A percentile compares a stretch with the other conserved stretches of the same genome.
These are phyloP conservation scores for Erodium maritimum DNA, from an alignment of 345 rosid genomes.

Conservation along the genomic window DNA sequence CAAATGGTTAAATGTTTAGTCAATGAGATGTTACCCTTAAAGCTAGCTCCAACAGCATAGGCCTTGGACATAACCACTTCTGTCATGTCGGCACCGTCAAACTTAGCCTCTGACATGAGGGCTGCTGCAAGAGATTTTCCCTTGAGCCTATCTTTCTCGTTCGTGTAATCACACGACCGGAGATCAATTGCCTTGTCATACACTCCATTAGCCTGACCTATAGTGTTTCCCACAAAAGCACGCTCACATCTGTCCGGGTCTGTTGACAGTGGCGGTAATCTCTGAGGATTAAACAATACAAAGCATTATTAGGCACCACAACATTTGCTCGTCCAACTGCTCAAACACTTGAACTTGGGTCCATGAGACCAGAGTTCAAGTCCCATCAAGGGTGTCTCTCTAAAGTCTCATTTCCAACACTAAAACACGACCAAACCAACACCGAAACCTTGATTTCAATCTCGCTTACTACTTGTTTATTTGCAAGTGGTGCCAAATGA, in stretches of 20 bases:
- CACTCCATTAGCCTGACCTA: slow-evolving; percentile 96
- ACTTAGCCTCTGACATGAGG: slow-evolving; percentile 88
- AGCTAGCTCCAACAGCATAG: slow-evolving; percentile 93
- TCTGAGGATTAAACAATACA: slow-evolving; percentile 32
- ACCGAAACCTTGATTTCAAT: too few species aligned
- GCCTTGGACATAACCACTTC: slow-evolving; percentile 99
- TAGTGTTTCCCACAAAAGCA: slow-evolving; percentile 88
- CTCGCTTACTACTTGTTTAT: too few species aligned
- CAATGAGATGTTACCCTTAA: slow-evolving; percentile 47
- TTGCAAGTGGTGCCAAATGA: too few species aligned
- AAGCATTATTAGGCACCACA: neutral
- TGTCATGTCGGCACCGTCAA: slow-evolving; percentile 95
- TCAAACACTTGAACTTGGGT: neutral
- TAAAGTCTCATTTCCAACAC: too few species aligned
- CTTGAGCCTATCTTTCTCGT: slow-evolving; percentile 73
- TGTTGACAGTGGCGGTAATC: slow-evolving; percentile 86
- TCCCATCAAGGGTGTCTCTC: too few species aligned
- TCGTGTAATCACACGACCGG: slow-evolving; percentile 77
- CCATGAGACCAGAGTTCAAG: too few species aligned
- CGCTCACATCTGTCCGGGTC: slow-evolving; percentile 80
- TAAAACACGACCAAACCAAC: too few species aligned
- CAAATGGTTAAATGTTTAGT: too few species aligned
- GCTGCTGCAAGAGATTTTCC: slow-evolving; percentile 95
- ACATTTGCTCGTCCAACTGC: neutral
- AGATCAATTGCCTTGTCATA: slow-evolving; percentile 95